Conservation (phyloP, 2,329 filamentous ascomycete genomes). For the Penicillium decumbens region DNA sequence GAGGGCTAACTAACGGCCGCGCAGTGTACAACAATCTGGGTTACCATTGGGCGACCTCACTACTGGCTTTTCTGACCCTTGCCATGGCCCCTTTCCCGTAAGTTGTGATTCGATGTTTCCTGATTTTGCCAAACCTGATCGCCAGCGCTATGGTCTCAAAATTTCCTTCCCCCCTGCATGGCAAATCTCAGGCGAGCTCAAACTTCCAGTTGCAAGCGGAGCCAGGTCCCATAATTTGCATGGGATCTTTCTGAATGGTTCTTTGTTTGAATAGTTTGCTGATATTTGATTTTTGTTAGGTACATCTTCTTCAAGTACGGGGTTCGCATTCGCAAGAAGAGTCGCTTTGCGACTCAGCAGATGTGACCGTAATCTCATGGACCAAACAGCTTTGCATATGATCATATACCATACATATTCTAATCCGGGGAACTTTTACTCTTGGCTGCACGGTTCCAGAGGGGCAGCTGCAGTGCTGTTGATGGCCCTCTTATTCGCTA, state of each 20-base stretch:
- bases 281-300: constrained; percentile 20
- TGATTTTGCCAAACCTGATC: background rate
- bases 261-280: background rate
- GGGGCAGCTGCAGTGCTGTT: constrained; percentile 4
- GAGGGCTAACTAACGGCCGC: constrained; percentile 19
- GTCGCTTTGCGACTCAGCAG: constrained; percentile 36
- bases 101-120: constrained; percentile 21
- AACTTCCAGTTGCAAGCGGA: background rate
- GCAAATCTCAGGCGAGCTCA: background rate
- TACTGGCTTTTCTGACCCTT: constrained; percentile 44
- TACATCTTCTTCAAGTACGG: constrained; percentile 45
- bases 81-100: constrained; percentile 46
- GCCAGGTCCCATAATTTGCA: background rate
- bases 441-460: background rate
- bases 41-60: constrained; percentile 45
- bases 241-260: background rate
- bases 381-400: constrained; percentile 1
- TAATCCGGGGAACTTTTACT: background rate
- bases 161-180: constrained; percentile 9
- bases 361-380: constrained; percentile 9
- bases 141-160: constrained; percentile 8
- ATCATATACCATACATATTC: constrained; percentile 5
- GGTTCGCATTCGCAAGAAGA: constrained; percentile 39
- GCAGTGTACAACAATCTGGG: constrained; percentile 46
- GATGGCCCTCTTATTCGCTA: constrained; percentile 1